phyloP scores from a whole-genome alignment of 148 eudicot species.

The Polygonum maritimum region DNA sequence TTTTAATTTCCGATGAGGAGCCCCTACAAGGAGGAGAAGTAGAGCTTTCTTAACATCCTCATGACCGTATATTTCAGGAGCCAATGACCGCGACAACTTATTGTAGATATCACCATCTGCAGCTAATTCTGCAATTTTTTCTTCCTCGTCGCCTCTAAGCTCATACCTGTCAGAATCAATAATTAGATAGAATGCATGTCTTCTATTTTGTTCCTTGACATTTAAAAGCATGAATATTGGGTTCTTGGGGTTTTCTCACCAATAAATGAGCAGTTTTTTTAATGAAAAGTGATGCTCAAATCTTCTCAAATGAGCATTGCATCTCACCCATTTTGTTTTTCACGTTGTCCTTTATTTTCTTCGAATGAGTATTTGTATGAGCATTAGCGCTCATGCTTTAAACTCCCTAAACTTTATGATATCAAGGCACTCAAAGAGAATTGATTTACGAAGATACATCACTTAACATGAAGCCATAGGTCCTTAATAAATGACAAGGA shows the following conservation, averaged over 20 bases:
- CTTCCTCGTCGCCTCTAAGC: slow-evolving; percentile 84
- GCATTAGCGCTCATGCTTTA: neutral
- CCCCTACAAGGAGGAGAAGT: slow-evolving; percentile 92
- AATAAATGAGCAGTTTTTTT: too few species aligned
- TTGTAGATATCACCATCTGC: slow-evolving; percentile 97
- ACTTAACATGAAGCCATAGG: neutral
- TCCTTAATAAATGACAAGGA: neutral
- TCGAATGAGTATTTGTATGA: too few species aligned
- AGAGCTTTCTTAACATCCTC: slow-evolving; percentile 96
- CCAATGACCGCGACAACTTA: slow-evolving; percentile 78
- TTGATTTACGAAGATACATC: neutral
- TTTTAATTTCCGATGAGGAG: slow-evolving; percentile 83
- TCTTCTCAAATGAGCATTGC: too few species aligned
- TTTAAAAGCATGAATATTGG: too few species aligned
- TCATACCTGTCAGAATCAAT: slow-evolving; percentile 50
- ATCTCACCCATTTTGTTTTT: too few species aligned
- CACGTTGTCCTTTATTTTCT: too few species aligned
- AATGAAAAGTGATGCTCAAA: too few species aligned
- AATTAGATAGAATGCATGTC: neutral
- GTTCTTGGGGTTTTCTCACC: too few species aligned
- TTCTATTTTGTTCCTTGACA: neutral
- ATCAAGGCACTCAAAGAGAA: neutral
- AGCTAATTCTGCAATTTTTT: slow-evolving; percentile 75
- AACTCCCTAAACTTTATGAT: neutral
- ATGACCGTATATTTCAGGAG: slow-evolving; percentile 97